phyloP scores from a whole-genome alignment of 1,284 basidiomycete genomes.

The Fomes fomentarius region DNA sequence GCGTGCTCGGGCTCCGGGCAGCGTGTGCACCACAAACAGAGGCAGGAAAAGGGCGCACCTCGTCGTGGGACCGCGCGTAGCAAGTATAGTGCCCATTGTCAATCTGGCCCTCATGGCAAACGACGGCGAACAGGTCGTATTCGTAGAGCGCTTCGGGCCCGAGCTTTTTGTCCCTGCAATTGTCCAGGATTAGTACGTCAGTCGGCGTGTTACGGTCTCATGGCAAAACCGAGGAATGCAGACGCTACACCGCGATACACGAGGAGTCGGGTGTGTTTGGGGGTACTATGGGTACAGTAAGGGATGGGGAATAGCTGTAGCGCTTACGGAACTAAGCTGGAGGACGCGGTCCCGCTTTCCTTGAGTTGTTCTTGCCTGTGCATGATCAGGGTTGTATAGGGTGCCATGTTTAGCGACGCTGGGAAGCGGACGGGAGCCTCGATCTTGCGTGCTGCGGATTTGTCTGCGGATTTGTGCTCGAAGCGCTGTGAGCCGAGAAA shows the following conservation, averaged over 20 bases:
- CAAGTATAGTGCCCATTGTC: slow-evolving; percentile 96
- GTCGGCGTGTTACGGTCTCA: background rate
- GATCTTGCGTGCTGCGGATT: slow-evolving; percentile 78
- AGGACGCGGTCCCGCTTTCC: slow-evolving; percentile 23
- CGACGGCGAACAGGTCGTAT: slow-evolving; percentile 92
- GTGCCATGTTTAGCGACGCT: slow-evolving; percentile 84
- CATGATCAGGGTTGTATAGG: slow-evolving; percentile 75
- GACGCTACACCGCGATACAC: too few relatives aligned
- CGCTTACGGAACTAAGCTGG: slow-evolving; percentile 39
- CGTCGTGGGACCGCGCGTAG: slow-evolving; percentile 75
- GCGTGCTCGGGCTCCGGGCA: background rate
- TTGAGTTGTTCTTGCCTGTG: slow-evolving; percentile 48
- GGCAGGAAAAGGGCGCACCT: slow-evolving; percentile 49
- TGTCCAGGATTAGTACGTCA: background rate
- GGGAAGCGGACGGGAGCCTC: slow-evolving; percentile 87
- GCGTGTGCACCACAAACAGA: background rate
- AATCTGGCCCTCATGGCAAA: slow-evolving; percentile 94
- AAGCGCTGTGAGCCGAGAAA: slow-evolving; percentile 66
- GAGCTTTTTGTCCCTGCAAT: slow-evolving; percentile 35
- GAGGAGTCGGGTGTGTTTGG: too few relatives aligned
- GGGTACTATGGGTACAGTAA: too few relatives aligned
- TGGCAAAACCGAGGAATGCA: background rate
- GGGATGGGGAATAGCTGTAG: too few relatives aligned
- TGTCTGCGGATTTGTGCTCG: slow-evolving; percentile 83
- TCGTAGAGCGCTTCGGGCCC: slow-evolving; percentile 79